A percentile compares a stretch with the other conserved stretches of the same genome.
Conservation (phyloP, 2,329 filamentous ascomycete genomes). For the Aspergillus persii region DNA sequence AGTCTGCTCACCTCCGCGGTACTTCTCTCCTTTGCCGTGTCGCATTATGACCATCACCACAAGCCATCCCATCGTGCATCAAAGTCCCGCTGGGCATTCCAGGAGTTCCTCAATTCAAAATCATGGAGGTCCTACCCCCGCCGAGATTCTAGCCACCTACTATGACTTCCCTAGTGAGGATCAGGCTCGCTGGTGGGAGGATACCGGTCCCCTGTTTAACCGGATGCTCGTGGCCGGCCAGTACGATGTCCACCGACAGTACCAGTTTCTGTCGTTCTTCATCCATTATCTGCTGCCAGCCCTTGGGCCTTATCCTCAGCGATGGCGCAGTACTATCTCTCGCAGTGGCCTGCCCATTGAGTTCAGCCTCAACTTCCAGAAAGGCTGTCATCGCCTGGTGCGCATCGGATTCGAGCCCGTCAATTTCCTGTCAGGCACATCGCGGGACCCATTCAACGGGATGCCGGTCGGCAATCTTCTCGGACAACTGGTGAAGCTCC, state of each 20-base stretch:
- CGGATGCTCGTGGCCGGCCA: neutral
- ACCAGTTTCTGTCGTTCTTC: neutral
- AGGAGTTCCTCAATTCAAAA: no score
- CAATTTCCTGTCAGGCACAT: neutral
- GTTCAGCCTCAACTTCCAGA: constrained; percentile 7
- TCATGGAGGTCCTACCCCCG: no score
- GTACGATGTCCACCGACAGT: neutral
- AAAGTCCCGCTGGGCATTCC: no score
- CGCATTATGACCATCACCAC: no score
- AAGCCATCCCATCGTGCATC: no score
- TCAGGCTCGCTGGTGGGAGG: neutral
- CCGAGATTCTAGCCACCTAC: no score
- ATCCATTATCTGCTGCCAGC: neutral
- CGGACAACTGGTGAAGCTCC: neutral
- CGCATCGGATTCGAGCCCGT: neutral
- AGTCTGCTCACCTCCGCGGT: no score
- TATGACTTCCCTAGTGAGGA: neutral
- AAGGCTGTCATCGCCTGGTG: neutral
- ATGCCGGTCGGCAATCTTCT: neutral
- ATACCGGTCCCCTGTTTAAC: neutral
- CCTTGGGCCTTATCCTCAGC: neutral
- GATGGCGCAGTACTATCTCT: neutral
- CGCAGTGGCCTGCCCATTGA: constrained; percentile 1
- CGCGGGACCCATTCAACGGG: neutral
- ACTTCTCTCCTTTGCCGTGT: no score